Evolutionary conservation across 768 basidiomycete genomes (phyloP), one percentile per base, ranked within the genome.

Genomic region (Cystoderma amianthinum): DNA sequence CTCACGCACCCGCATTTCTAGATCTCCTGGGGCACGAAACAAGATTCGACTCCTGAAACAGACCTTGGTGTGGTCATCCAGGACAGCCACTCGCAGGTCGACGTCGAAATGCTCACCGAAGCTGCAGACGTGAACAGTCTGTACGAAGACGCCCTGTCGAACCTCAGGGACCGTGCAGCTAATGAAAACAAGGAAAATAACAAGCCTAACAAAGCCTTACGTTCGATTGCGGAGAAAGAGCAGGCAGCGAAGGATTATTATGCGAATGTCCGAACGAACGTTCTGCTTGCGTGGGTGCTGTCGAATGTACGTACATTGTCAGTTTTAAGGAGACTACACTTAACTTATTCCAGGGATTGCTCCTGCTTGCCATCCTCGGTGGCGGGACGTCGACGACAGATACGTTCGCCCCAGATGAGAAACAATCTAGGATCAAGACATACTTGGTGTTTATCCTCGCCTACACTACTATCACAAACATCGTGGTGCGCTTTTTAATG

Each of bases 1-100:
- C n/a, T n/a, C n/a, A n/a, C n/a, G n/a, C n/a, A n/a, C n/a, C n/a
- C n/a, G n/a, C n/a, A n/a, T 34, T 17, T 41, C 3, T 52, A 87
- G 84, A 88, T 89, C 32, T 89, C 89, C 18, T 90, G 93, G 93
- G 93, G 93, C 4, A 97, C 93, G n/a, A 97, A 97, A 61, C 86
- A 91, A 62, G 87, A 91, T 48, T 74, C 75, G 6, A 64, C 72
- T 2, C 71, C 76, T 0, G 82, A 85, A 39, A 72, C 75, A 1
- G 91, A 95, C 55, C 78, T 96, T 13, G 91, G 91, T 7, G 79
- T 80, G 5, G 87, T 93, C 36, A 76, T 80, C 28, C 86, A 90
- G 54, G 82, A 92, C 53, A 80, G 76, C 19, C 69, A 84, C 52
- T 82, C 80, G 11, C 80, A 87, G 50, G 91, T 95, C 34, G 89